Evolutionary conservation across 75 land plant genomes (phyloP).

Genomic region (Sequoia sempervirens): DNA sequence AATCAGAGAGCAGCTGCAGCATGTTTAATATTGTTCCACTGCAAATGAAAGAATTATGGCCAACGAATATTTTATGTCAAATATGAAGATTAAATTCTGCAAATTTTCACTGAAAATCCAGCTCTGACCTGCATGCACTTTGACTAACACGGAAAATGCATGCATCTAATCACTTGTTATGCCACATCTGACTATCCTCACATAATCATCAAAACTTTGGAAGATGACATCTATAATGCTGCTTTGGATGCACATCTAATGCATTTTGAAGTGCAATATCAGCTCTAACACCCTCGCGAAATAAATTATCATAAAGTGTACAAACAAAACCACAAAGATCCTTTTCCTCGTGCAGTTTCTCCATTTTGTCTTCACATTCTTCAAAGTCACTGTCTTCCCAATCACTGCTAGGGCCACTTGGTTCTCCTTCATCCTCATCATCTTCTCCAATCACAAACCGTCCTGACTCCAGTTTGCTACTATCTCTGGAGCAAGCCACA

Average conservation of each 20-base stretch:
- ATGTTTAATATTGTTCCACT: too few relatives aligned
- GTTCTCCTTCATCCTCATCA: constrained; percentile 65
- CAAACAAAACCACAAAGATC: constrained; percentile 66
- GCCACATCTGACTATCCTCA: neutral
- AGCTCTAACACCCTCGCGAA: constrained; percentile 66
- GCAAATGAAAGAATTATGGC: too few relatives aligned
- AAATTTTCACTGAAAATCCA: too few relatives aligned
- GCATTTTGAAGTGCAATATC: constrained; percentile 73
- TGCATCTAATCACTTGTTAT: too few relatives aligned
- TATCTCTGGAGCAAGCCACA: constrained; percentile 30
- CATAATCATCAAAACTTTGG: constrained; percentile 34
- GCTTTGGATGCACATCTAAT: constrained; percentile 59
- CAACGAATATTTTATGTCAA: too few relatives aligned
- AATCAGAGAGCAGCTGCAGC: too few relatives aligned
- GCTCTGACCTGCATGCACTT: too few relatives aligned
- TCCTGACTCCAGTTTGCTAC: constrained; percentile 43
- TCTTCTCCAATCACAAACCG: constrained; percentile 87
- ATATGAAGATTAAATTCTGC: too few relatives aligned
- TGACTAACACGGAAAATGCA: too few relatives aligned
- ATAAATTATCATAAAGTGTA: constrained; percentile 64
- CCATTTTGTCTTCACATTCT: constrained; percentile 29
- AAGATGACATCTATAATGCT: constrained; percentile 76
- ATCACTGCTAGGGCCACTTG: constrained; percentile 51
- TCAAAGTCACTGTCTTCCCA: constrained; percentile 98
- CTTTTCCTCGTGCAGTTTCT: constrained; percentile 72